Percentiles rank a stretch among this genome's conserved stretches.
These are phyloP conservation scores for Naganishia vaughanmartiniae DNA, from an alignment of 768 basidiomycete species.

Conservation along the genomic window DNA sequence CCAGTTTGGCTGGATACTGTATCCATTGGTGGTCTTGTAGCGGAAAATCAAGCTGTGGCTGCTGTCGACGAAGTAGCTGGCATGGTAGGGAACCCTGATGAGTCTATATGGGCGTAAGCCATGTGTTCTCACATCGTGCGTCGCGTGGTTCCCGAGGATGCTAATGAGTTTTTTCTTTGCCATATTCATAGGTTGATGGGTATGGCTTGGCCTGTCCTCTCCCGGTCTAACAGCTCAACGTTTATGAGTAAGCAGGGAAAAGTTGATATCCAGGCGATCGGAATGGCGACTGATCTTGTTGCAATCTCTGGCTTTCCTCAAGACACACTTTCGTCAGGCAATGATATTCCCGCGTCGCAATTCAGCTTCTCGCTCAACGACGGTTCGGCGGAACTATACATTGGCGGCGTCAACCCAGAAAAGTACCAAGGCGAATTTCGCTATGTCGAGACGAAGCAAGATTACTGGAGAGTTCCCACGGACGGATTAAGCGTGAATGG, in stretches of 20 bases:
- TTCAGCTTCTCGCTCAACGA: slow-evolving; percentile 9
- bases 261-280: too few relatives aligned
- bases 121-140: background rate
- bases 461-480: slow-evolving; percentile 4
- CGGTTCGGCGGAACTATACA: background rate
- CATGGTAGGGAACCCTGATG: background rate
- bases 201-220: slow-evolving; percentile 24
- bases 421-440: background rate
- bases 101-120: background rate
- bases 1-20: slow-evolving; percentile 19
- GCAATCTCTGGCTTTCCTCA: background rate
- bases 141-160: background rate
- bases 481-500: slow-evolving; percentile 3
- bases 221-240: slow-evolving; percentile 7
- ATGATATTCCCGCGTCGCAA: slow-evolving; percentile 8
- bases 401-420: slow-evolving; percentile 16
- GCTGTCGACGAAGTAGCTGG: slow-evolving; percentile 3
- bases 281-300: too few relatives aligned
- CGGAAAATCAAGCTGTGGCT: slow-evolving; percentile 18
- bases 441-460: slow-evolving; percentile 5
- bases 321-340: slow-evolving; percentile 10
- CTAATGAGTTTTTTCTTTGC: background rate
- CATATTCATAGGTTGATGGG: slow-evolving; percentile 13
- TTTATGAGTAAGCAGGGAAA: slow-evolving; percentile 2
- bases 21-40: background rate